Conservation (phyloP, 2,329 filamentous ascomycete genomes). For the Ophiosphaerella narmari region DNA sequence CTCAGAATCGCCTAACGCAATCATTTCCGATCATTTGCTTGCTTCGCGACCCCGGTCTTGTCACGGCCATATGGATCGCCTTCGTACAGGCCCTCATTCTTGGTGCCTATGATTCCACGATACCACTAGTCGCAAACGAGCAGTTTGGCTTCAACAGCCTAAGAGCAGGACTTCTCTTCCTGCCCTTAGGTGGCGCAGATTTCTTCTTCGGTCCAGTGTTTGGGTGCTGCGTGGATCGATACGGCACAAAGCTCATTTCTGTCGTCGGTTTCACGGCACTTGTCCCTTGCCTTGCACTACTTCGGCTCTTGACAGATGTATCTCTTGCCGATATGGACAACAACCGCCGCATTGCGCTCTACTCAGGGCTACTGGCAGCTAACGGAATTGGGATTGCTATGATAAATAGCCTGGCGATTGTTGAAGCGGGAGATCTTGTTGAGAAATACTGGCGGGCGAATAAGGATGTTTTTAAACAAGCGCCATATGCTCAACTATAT, state of each 20-base stretch:
- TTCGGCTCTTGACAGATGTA: constrained; percentile 46
- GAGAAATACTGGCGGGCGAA: constrained; percentile 62
- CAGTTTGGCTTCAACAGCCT: constrained; percentile 53
- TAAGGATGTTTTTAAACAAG: constrained; percentile 58
- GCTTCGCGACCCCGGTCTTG: constrained; percentile 37
- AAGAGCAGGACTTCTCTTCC: constrained; percentile 51
- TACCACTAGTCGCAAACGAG: constrained; percentile 51
- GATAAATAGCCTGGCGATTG: constrained; percentile 60
- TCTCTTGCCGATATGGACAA: constrained; percentile 17
- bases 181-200: constrained; percentile 51
- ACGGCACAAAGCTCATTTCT: constrained; percentile 50
- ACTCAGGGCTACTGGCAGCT: constrained; percentile 52
- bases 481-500: constrained; percentile 69
- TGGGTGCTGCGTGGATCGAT: constrained; percentile 54
- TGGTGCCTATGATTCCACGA: constrained; percentile 55
- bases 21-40: constrained; percentile 55
- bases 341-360: constrained; percentile 50
- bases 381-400: constrained; percentile 59
- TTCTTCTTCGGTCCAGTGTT: constrained; percentile 53
- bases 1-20: constrained; percentile 48
- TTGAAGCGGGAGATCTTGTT: constrained; percentile 62
- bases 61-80: constrained; percentile 40
- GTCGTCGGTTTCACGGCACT: constrained; percentile 51
- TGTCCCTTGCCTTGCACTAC: constrained; percentile 48
- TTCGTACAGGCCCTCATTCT: constrained; percentile 44